These are phyloP conservation scores for Asparagopsis taxiformis DNA, from an alignment of 31 red algal species.

Conservation along the genomic window DNA sequence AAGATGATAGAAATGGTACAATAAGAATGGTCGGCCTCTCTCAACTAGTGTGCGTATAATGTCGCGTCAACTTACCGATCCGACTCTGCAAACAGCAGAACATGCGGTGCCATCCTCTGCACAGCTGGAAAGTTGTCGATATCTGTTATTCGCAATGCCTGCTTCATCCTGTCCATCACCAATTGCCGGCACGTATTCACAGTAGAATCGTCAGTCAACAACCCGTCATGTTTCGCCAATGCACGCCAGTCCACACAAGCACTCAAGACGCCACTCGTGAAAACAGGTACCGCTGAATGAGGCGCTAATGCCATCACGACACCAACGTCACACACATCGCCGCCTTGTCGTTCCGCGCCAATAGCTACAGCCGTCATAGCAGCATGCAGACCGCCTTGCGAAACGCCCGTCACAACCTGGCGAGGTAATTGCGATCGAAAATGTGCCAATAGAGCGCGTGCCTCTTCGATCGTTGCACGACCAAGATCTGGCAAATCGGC, in stretches of 20 bases:
- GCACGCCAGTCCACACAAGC: neutral
- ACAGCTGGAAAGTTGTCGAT: constrained; percentile 7
- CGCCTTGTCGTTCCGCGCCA: too few species aligned
- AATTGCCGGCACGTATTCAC: neutral
- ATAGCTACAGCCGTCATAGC: too few species aligned
- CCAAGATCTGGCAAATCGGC: constrained; percentile 1
- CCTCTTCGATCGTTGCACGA: constrained; percentile 14
- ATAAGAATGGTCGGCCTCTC: neutral
- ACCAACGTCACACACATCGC: neutral
- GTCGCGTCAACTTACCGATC: constrained; percentile 14
- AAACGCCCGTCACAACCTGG: neutral
- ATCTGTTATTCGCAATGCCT: neutral
- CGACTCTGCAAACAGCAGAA: constrained; percentile 3
- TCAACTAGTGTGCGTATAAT: neutral
- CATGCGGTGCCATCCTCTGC: constrained; percentile 8
- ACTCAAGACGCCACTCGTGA: constrained; percentile 1
- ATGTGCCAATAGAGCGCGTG: neutral
- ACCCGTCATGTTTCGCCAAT: too few species aligned
- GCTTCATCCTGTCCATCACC: neutral
- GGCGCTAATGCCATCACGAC: constrained; percentile 12
- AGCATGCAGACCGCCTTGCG: constrained; percentile 9
- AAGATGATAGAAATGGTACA: neutral
- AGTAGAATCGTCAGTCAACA: too few species aligned
- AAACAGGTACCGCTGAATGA: constrained; percentile 9
- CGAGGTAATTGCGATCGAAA: neutral